Evolutionary conservation across 345 rosid genomes (phyloP).

Genomic region (Isatis tinctoria): DNA sequence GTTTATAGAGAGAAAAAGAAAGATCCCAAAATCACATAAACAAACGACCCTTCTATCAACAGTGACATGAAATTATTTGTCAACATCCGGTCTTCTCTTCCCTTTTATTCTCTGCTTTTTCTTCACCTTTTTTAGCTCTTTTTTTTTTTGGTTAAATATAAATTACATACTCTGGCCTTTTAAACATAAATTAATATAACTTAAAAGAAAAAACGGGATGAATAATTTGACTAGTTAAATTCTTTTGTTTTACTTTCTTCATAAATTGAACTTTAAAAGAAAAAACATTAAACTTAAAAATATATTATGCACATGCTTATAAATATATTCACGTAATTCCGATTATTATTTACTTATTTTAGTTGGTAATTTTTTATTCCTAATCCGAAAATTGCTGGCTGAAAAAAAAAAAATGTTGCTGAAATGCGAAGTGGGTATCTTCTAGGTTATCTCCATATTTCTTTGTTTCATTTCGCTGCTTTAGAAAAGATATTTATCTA

Average conservation of each 20-base stretch:
- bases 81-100: constrained; percentile 97
- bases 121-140: not conserved
- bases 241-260: not conserved
- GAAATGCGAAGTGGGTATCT: constrained; percentile 9
- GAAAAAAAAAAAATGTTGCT: too few species aligned
- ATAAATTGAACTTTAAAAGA: not conserved
- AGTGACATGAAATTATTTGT: constrained; percentile 92
- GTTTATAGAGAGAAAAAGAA: constrained; percentile 37
- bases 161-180: not conserved
- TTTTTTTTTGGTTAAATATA: not conserved
- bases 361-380: not conserved
- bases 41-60: constrained; percentile 75
- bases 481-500: not conserved
- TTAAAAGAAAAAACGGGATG: not conserved
- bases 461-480: not conserved
- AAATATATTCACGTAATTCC: too few species aligned
- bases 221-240: not conserved
- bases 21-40: constrained; percentile 50
- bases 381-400: not conserved
- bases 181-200: not conserved
- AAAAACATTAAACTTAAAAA: too few species aligned
- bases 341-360: not conserved
- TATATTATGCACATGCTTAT: too few species aligned
- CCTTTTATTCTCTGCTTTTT: constrained; percentile 66
- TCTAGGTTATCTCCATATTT: constrained; percentile 5